A percentile compares a stretch with the other conserved stretches of the same genome.
Conservation (phyloP, 176 grass and related monocot species). For the Chrysopogon serrulatus region DNA sequence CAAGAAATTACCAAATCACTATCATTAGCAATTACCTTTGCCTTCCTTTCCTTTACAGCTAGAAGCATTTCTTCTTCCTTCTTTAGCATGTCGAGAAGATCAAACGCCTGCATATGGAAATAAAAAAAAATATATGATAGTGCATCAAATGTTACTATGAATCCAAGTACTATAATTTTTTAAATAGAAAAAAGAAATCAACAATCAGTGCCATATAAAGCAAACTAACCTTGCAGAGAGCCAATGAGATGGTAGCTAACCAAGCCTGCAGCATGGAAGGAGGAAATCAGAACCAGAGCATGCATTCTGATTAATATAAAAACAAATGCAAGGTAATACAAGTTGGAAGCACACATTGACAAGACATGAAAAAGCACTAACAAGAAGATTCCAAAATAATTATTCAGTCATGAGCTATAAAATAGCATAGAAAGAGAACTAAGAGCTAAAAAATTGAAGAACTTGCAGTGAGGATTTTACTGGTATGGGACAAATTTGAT, state of each 20-base stretch:
- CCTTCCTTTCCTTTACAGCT: constrained; percentile 66
- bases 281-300: neutral
- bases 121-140: neutral
- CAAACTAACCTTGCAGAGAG: constrained; percentile 73
- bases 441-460: neutral
- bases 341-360: neutral
- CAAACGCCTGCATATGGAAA: constrained; percentile 48
- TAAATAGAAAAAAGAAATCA: neutral
- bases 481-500: neutral
- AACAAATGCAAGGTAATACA: neutral
- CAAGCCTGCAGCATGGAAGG: constrained; percentile 58
- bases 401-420: neutral
- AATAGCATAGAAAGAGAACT: neutral
- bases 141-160: neutral
- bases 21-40: constrained; percentile 45
- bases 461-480: neutral
- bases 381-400: neutral
- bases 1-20: neutral
- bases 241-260: constrained; percentile 61
- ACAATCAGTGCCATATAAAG: neutral
- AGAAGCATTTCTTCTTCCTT: constrained; percentile 90
- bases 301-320: neutral
- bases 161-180: neutral
- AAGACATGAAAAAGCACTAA: neutral
- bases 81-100: constrained; percentile 93